Percentiles rank a stretch among this genome's conserved stretches.
Conservation (phyloP, 75 land plant genomes). For the Sequoiadendron giganteum region DNA sequence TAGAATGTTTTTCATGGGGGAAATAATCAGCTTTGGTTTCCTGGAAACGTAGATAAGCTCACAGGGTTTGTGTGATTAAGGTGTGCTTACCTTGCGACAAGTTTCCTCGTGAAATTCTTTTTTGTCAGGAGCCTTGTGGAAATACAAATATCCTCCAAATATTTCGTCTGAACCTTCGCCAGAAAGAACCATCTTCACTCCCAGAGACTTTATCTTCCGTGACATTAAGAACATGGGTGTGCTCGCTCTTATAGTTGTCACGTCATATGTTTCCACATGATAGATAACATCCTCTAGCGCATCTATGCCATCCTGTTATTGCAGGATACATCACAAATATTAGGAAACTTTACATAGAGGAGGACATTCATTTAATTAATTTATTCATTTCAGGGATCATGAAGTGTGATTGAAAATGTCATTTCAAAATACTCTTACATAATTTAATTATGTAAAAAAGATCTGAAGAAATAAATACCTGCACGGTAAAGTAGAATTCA, state of each 20-base stretch:
- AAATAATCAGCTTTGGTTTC: no score
- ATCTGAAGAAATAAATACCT: constrained; percentile 38
- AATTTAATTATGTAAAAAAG: no score
- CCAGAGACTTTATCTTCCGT: constrained; percentile 89
- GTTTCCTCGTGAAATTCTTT: constrained; percentile 91
- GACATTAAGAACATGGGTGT: constrained; percentile 99
- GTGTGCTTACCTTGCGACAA: constrained; percentile 70
- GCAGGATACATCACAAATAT: no score
- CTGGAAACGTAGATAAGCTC: no score
- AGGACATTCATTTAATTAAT: no score
- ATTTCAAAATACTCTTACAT: no score
- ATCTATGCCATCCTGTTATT: constrained; percentile 88
- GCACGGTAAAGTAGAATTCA: constrained; percentile 91
- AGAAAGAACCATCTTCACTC: constrained; percentile 98
- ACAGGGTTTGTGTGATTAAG: no score
- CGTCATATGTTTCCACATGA: constrained; percentile 95
- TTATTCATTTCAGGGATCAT: no score
- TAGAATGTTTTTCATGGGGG: no score
- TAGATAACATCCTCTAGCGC: constrained; percentile 94
- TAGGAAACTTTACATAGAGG: no score
- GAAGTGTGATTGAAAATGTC: no score
- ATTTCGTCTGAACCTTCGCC: constrained; percentile 98
- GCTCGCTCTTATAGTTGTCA: constrained; percentile 95
- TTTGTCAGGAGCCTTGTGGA: constrained; percentile 98
- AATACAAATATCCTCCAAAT: constrained; percentile 96